These are phyloP conservation scores for Capsicum pubescens DNA, from an alignment of 257 asterid species.

Conservation along the genomic window DNA sequence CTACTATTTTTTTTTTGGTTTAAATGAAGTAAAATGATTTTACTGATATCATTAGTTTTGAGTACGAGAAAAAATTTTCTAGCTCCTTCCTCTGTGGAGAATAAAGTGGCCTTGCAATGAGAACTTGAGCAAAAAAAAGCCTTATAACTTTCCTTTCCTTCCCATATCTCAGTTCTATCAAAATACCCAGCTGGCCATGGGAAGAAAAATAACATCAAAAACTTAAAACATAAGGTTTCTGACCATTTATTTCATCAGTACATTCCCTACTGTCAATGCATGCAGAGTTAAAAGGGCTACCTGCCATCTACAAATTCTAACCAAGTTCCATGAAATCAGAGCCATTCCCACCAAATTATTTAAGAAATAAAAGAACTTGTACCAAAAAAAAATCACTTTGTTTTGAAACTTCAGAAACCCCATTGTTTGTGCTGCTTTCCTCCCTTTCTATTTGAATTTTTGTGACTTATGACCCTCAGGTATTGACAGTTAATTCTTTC, in stretches of 20 bases:
- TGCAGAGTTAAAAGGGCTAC: not conserved
- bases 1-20: not conserved
- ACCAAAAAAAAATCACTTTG: not conserved
- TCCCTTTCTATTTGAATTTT: not conserved
- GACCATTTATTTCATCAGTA: not conserved
- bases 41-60: slow-evolving; percentile 4
- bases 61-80: not conserved
- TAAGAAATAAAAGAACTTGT: not conserved
- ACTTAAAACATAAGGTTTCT: not conserved
- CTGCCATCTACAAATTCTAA: not conserved
- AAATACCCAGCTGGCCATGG: not conserved
- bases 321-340: not conserved
- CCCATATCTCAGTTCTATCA: not conserved
- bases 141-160: not conserved
- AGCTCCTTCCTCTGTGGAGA: not conserved
- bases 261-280: not conserved
- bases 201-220: not conserved
- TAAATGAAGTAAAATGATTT: not conserved
- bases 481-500: not conserved
- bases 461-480: not conserved
- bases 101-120: not conserved
- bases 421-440: not conserved
- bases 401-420: not conserved
- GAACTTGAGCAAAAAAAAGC: not conserved
- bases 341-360: not conserved